These are phyloP conservation scores for Wickerhamomyces strasburgensis DNA, from an alignment of 805 yeast species.

Conservation along the genomic window DNA sequence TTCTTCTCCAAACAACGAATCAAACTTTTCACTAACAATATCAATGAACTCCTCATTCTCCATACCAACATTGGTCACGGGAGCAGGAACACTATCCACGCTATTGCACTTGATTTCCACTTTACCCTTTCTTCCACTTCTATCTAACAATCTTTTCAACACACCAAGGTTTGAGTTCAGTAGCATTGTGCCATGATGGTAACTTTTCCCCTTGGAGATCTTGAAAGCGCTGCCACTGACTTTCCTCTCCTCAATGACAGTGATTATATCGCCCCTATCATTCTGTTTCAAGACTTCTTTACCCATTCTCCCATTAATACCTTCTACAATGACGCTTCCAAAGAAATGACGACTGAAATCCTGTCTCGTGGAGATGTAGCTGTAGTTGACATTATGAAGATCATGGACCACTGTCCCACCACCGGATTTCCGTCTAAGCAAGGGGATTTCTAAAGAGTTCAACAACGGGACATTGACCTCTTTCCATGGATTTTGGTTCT, in stretches of 20 bases:
- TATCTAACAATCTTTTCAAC: slow-evolving; percentile 54
- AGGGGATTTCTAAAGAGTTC: slow-evolving; percentile 47
- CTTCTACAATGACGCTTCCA: slow-evolving; percentile 35
- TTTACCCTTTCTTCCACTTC: slow-evolving; percentile 31
- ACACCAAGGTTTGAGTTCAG: slow-evolving; percentile 58
- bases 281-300: slow-evolving; percentile 44
- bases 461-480: slow-evolving; percentile 66
- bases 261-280: slow-evolving; percentile 75
- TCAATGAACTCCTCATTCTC: slow-evolving; percentile 41
- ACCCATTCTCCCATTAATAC: slow-evolving; percentile 16
- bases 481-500: slow-evolving; percentile 92
- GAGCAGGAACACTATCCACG: slow-evolving; percentile 75
- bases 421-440: slow-evolving; percentile 79
- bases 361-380: slow-evolving; percentile 66
- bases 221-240: slow-evolving; percentile 94
- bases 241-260: slow-evolving; percentile 41
- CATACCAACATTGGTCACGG: slow-evolving; percentile 63
- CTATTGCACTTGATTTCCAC: slow-evolving; percentile 39
- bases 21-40: slow-evolving; percentile 24
- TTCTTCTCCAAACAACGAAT: slow-evolving; percentile 8
- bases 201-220: slow-evolving; percentile 71
- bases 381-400: slow-evolving; percentile 79
- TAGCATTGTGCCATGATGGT: slow-evolving; percentile 96
- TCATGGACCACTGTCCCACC: slow-evolving; percentile 99
- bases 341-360: slow-evolving; percentile 49